Evolutionary conservation across 345 rosid species (phyloP).

Genomic region (Rhizophora apiculata): DNA sequence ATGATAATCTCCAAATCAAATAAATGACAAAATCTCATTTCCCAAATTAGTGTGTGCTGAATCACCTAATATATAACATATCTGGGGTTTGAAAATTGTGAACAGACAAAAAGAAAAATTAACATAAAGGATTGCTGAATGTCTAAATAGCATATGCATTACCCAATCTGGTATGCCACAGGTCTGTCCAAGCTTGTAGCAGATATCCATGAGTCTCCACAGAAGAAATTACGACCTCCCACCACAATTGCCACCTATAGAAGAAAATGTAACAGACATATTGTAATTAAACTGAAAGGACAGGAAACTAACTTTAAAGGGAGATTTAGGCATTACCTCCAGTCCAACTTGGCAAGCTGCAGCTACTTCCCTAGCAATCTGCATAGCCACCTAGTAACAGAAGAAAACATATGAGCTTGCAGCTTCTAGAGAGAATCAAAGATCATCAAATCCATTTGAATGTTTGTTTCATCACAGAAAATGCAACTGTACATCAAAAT

Average conservation of each 20-base stretch:
- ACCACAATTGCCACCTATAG: constrained; percentile 80
- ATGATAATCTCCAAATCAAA: too few relatives aligned
- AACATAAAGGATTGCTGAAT: neutral
- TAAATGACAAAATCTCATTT: too few relatives aligned
- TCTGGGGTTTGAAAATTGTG: too few relatives aligned
- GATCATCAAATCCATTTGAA: neutral
- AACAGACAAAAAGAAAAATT: neutral
- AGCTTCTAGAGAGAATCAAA: neutral
- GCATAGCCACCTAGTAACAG: constrained; percentile 56
- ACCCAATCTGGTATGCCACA: constrained; percentile 87
- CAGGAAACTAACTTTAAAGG: neutral
- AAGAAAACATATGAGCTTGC: neutral
- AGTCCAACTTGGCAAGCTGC: constrained; percentile 72
- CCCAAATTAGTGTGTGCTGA: too few relatives aligned
- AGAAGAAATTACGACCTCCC: constrained; percentile 84
- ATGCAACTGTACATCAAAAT: neutral
- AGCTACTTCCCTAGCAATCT: constrained; percentile 76
- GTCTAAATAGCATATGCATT: constrained; percentile 4
- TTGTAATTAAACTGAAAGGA: constrained; percentile 1
- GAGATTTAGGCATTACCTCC: constrained; percentile 44
- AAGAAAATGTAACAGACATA: neutral
- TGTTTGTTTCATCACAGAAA: neutral
- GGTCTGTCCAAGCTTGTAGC: constrained; percentile 77
- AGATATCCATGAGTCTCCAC: constrained; percentile 75
- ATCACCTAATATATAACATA: too few relatives aligned